Conservation (phyloP, 306 rosid species). For the Ceratonia siliqua region DNA sequence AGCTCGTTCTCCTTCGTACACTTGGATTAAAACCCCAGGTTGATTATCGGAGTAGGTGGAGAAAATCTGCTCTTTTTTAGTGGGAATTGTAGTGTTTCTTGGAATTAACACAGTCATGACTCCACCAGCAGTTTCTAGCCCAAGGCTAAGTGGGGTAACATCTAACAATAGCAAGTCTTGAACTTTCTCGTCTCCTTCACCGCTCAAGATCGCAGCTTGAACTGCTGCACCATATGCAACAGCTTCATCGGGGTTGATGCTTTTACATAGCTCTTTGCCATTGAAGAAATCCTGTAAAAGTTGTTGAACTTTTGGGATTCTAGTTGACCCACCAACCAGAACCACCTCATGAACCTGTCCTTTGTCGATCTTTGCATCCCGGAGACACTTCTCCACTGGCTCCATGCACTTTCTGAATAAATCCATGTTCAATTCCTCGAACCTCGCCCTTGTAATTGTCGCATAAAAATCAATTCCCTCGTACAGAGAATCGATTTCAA, state of each 20-base stretch:
- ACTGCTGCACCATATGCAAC: constrained; percentile 91
- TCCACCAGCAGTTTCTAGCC: constrained; percentile 80
- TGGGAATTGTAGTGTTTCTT: constrained; percentile 79
- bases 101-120: constrained; percentile 82
- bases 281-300: constrained; percentile 76
- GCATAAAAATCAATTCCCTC: constrained; percentile 83
- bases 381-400: constrained; percentile 78
- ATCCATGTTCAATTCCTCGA: constrained; percentile 79
- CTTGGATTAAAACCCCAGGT: constrained; percentile 85
- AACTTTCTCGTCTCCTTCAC: constrained; percentile 75
- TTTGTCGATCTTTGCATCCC: constrained; percentile 73
- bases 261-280: constrained; percentile 84
- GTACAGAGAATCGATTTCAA: constrained; percentile 75
- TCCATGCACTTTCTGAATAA: constrained; percentile 84
- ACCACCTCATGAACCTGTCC: constrained; percentile 70
- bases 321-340: constrained; percentile 79
- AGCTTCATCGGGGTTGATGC: constrained; percentile 86
- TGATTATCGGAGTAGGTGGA: constrained; percentile 79
- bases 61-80: constrained; percentile 83
- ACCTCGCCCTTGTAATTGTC: constrained; percentile 74
- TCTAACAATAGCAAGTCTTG: constrained; percentile 74
- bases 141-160: constrained; percentile 74
- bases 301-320: constrained; percentile 78
- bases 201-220: constrained; percentile 76
- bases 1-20: constrained; percentile 78